These are phyloP conservation scores for Rhynchosporium agropyri DNA, from an alignment of 2,329 filamentous ascomycete species.

Conservation along the genomic window DNA sequence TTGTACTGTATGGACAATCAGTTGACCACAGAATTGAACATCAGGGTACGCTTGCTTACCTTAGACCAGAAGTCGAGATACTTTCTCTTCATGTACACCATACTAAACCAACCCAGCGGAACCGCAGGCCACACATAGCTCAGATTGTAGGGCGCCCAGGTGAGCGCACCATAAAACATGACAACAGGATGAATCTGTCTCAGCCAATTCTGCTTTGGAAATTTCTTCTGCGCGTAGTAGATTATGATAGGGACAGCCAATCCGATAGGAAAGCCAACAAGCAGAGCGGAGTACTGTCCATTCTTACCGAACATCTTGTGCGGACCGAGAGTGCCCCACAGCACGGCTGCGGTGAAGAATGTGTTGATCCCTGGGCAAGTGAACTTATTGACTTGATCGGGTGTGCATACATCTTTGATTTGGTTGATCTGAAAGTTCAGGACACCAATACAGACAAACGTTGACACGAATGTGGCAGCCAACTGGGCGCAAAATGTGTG, in stretches of 20 bases:
- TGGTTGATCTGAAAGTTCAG: slow-evolving; percentile 46
- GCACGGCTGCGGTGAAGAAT: slow-evolving; percentile 58
- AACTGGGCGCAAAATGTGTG: slow-evolving; percentile 53
- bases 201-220: slow-evolving; percentile 44
- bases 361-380: slow-evolving; percentile 55
- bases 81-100: slow-evolving; percentile 51
- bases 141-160: slow-evolving; percentile 55
- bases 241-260: slow-evolving; percentile 49
- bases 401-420: slow-evolving; percentile 47
- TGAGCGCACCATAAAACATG: slow-evolving; percentile 51
- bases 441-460: slow-evolving; percentile 47
- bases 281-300: slow-evolving; percentile 52
- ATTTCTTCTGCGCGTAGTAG: slow-evolving; percentile 48
- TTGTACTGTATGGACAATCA: slow-evolving; percentile 46
- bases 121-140: slow-evolving; percentile 52
- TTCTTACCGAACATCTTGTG: slow-evolving; percentile 52
- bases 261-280: slow-evolving; percentile 56
- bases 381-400: slow-evolving; percentile 49
- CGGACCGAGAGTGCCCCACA: slow-evolving; percentile 54
- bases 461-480: slow-evolving; percentile 51
- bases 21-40: neutral
- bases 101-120: slow-evolving; percentile 51
- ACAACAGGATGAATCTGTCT: slow-evolving; percentile 53
- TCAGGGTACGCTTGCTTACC: neutral
- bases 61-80: slow-evolving; percentile 54